Conservation (phyloP, 176 grass and related monocot species). For the Secale cereale region DNA sequence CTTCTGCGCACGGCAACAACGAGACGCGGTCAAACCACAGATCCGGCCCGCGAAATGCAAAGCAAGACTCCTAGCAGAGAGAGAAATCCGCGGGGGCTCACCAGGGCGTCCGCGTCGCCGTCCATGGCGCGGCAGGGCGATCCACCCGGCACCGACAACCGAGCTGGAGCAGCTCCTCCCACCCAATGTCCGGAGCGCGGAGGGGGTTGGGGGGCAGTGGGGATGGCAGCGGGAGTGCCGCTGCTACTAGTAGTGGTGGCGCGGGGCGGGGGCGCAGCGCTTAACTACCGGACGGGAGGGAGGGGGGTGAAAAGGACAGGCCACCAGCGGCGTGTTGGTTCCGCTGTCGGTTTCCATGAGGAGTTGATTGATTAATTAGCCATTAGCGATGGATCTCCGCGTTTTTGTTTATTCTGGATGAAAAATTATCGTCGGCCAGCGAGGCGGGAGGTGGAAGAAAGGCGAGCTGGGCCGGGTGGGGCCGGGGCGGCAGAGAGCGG, state of each 20-base stretch:
- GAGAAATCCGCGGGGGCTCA: conserved; percentile 4
- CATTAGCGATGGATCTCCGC: background rate
- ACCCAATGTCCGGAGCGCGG: conserved; percentile 32
- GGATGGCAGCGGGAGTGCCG: background rate
- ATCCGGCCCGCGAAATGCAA: background rate
- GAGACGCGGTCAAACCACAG: background rate
- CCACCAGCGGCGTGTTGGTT: background rate
- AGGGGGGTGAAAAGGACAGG: background rate
- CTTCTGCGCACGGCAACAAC: conserved; percentile 42
- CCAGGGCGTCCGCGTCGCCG: conserved; percentile 47
- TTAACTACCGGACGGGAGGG: background rate
- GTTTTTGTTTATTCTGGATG: background rate
- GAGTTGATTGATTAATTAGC: background rate
- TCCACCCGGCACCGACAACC: background rate
- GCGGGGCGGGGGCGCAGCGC: no score
- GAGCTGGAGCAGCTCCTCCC: background rate
- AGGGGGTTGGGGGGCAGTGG: background rate
- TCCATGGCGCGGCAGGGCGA: conserved; percentile 43
- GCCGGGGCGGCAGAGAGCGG: background rate
- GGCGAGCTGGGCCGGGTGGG: background rate
- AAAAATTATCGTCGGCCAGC: background rate
- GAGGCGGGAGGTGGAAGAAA: conserved; percentile 13
- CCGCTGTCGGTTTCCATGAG: conserved; percentile 8
- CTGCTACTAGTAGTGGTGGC: conserved; percentile 11
- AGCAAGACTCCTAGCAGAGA: background rate